phyloP scores from a whole-genome alignment of 2,329 filamentous ascomycete genomes.

The Colletotrichum cordylinicola region DNA sequence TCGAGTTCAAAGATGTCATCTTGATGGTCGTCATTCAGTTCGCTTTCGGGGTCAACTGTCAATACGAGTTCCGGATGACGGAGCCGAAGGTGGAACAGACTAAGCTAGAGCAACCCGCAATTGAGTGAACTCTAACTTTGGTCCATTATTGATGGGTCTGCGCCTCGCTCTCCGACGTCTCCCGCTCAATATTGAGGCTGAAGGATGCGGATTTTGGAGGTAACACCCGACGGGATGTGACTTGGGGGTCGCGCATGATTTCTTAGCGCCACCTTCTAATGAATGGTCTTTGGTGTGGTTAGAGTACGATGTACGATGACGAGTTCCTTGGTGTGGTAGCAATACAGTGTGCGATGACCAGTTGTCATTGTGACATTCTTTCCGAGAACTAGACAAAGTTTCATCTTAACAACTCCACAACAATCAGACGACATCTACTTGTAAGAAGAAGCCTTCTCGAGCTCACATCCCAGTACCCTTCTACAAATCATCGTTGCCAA shows the following conservation, averaged over 20 bases:
- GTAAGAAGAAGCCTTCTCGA: not conserved
- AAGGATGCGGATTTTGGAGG: not conserved
- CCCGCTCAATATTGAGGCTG: not conserved
- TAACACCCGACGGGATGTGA: not conserved
- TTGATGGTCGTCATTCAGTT: accelerated
- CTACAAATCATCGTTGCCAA: not conserved
- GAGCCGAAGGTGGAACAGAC: not conserved
- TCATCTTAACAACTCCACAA: not conserved
- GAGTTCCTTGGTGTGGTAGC: too few species aligned
- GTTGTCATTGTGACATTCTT: not conserved
- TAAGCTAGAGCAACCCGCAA: not conserved
- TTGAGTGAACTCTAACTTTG: not conserved
- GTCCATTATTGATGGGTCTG: not conserved
- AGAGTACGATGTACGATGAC: not conserved
- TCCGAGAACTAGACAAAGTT: not conserved
- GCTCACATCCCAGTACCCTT: not conserved
- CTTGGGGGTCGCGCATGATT: not conserved
- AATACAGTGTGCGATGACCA: not conserved
- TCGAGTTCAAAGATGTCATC: not conserved
- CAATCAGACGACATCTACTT: not conserved
- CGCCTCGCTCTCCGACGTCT: not conserved
- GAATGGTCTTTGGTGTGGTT: not conserved
- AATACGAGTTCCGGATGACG: not conserved
- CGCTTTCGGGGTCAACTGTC: not conserved
- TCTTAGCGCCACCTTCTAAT: not conserved